Base-by-base conservation (phyloP, 768 basidiomycete genomes). In the Leucocoprinus birnbaumii region DNA sequence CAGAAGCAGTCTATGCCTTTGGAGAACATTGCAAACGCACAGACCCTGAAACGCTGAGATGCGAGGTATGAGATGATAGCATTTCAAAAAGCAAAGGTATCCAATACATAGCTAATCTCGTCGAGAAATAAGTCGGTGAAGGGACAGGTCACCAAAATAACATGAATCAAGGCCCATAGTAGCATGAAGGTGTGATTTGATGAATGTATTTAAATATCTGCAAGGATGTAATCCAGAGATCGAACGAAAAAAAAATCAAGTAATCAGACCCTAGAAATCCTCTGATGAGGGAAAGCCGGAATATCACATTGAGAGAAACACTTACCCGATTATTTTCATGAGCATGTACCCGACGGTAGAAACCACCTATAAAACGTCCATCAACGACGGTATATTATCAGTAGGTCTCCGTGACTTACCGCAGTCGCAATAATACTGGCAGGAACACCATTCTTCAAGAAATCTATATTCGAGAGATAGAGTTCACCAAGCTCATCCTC, bases 401-500 rank as follows among this genome's bases (percentile, higher is more conserved):
- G 13, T 16, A 48, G 1, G 10, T 6, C 31, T 1, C 9, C 18
- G 22, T 51, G 22, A 68, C 83, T 60, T 62, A 96, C 93, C 61
- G 88, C 64, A 0, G 89, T 85, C 13, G 96, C 90, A 42, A 98
- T 84, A 53, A 97, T 76, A 59, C 92, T 94, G n/a, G 95, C 92
- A 0, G 94, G 95, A 16, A 98, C 84, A 43, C 95, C 94, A 61
- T 93, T 94, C 75, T 91, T 92, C 61, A 97, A 71, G 73, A 98
- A 97, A 69, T 98, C 95, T 8, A 87, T 68, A 66, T 91, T 86
- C 48, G 86, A 73, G 43, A 94, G 76, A 75, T 97, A 99, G 35
- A 89, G 71, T 62, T 93, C 85, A 2, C 97, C 96, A 50, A 98
- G 80, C 65, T 97, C 94, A 67, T 98, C 89, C 65, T 97, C 95